Base-by-base conservation (phyloP, 306 rosid genomes). In the Fagus crenata region DNA sequence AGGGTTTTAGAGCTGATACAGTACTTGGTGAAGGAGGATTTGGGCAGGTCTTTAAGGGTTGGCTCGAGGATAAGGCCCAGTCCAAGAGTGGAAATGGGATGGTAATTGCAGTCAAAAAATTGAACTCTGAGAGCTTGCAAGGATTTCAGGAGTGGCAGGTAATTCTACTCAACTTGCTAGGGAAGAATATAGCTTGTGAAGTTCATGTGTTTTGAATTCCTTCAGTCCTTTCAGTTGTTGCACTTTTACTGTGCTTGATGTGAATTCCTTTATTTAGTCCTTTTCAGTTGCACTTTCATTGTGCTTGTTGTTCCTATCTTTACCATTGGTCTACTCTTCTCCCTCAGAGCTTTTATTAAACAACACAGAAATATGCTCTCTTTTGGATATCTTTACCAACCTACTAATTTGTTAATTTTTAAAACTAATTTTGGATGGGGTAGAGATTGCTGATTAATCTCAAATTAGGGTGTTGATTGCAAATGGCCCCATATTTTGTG, bases 1-100 rank as follows among this genome's bases (percentile, higher is more conserved):
- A 63, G 81, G 91, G 90, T 86, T 96, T 96, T 85, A 89, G 83
- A 85, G 7, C 82, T 32, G 99, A 96, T 49, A 80, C 93, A 0
- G 78, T 96, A 11, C 96, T 96, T 58, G 99, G 99, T 1, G 99
- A 93, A 73, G 99, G 98, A 17, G 99, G 99, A 22, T 96, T 96
- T 63, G 98, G 99, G 17, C 90, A 85, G 78, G 99, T 96, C 76
- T 96, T 18, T 77, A 96, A 85, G 80, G 99, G 99, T 17, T 93
- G 92, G 98, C 84, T 96, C 37, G 99, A 92, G n/a, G 97, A 91
- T 14, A 93, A 80, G 82, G 73, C 81, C 13, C 3, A 86, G 0
- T 76, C 89, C 32, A 94, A 82, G 80, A 79, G 59, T 72, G 91
- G 89, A 77, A 86, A 80, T 53, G 73, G 87, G 28, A 84, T 90